Conservation (phyloP, 2,329 filamentous ascomycete genomes). For the Macrophomina pseudophaseolina region DNA sequence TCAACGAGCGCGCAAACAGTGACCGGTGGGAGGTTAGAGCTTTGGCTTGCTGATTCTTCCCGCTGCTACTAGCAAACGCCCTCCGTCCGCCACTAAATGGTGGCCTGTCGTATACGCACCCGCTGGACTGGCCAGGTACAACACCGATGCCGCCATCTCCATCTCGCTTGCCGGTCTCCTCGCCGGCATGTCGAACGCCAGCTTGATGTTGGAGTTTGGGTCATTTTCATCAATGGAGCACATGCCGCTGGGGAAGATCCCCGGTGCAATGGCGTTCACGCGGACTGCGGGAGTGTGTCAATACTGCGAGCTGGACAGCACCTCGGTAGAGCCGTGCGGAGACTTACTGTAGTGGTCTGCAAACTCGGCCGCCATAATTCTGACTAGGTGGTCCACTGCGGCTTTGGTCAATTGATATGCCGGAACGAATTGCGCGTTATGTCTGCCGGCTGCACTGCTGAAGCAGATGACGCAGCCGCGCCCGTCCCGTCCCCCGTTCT, state of each 20-base stretch:
- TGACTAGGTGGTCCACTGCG: conserved; percentile 44
- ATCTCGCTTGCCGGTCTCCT: background rate
- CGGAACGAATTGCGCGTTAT: conserved; percentile 48
- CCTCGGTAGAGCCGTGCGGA: background rate
- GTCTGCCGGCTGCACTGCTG: conserved; percentile 49
- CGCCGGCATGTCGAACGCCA: conserved; percentile 4
- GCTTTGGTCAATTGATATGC: conserved; percentile 55
- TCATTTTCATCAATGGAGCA: conserved; percentile 1
- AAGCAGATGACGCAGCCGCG: conserved; percentile 58
- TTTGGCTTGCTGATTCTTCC: conserved; percentile 8
- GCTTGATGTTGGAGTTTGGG: background rate
- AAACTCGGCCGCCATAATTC: conserved; percentile 48
- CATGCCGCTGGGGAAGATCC: conserved; percentile 37
- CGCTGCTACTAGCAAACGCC: background rate
- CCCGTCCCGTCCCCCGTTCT: conserved; percentile 17
- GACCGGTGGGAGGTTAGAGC: background rate
- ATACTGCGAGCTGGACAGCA: conserved; percentile 29
- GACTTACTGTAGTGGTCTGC: conserved; percentile 30
- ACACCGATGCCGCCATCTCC: conserved; percentile 2
- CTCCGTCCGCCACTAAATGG: background rate
- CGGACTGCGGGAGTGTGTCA: conserved; percentile 30
- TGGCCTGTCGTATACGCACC: background rate
- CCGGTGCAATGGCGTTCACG: conserved; percentile 45
- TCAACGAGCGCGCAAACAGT: too few species aligned
- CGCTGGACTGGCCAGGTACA: background rate